These are phyloP conservation scores for Pestalotiopsis fici DNA, from an alignment of 2,329 filamentous ascomycete genomes.

Conservation along the genomic window DNA sequence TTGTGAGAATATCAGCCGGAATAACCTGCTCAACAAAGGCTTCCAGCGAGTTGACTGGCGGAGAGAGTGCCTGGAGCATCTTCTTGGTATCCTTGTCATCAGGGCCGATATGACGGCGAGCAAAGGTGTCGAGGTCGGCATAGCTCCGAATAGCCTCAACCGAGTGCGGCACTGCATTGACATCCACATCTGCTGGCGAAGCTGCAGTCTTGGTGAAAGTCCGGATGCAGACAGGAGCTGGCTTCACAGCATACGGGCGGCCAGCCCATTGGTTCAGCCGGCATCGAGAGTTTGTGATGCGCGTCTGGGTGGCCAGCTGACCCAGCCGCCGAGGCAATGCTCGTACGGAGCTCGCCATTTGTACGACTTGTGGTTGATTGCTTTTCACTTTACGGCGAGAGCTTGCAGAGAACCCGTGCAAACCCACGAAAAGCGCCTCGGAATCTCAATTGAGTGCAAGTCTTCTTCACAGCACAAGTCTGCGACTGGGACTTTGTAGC, in stretches of 20 bases:
- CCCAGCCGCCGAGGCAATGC: conserved; percentile 27
- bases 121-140: conserved; percentile 63
- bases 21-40: conserved; percentile 85
- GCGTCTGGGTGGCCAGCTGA: conserved; percentile 26
- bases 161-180: conserved; percentile 21
- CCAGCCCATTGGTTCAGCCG: conserved; percentile 21
- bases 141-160: conserved; percentile 14
- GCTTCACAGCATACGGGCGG: conserved; percentile 17
- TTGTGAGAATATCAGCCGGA: conserved; percentile 75
- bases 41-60: conserved; percentile 72
- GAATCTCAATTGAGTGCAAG: not conserved
- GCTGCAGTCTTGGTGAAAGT: conserved; percentile 15
- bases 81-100: conserved; percentile 66
- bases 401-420: not conserved
- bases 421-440: not conserved
- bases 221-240: conserved; percentile 10
- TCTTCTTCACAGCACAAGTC: not conserved
- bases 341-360: conserved; percentile 27
- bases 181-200: conserved; percentile 11
- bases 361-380: not conserved
- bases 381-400: not conserved
- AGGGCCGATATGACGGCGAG: conserved; percentile 85
- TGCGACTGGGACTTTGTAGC: not conserved
- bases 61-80: conserved; percentile 81
- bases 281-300: conserved; percentile 18